Conservation (phyloP, 108 stramenopile genomes). For the Skeletonema marinoi region DNA sequence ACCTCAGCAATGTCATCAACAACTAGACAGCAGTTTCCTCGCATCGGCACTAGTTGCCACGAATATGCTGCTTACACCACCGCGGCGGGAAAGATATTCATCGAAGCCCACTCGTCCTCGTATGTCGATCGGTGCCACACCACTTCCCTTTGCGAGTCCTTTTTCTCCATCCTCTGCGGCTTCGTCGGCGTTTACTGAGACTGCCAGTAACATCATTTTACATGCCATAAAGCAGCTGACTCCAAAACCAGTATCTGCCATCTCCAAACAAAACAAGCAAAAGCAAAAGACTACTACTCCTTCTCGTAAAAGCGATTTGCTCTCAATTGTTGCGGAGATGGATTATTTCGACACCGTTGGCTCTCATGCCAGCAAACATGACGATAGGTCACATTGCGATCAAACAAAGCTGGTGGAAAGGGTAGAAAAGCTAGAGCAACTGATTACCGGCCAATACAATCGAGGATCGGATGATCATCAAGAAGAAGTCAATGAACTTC, state of each 20-base stretch:
- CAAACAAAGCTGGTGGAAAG: neutral
- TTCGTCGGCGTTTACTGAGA: neutral
- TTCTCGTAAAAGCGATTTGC: neutral
- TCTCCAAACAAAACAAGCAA: neutral
- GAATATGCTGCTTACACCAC: neutral
- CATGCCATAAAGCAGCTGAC: neutral
- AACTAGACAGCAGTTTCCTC: neutral
- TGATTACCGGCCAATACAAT: neutral
- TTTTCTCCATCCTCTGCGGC: neutral
- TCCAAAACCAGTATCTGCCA: neutral
- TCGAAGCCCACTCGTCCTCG: neutral
- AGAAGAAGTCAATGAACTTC: neutral
- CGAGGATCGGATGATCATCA: neutral
- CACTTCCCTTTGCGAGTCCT: neutral
- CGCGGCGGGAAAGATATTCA: conserved; percentile 6
- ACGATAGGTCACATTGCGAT: neutral
- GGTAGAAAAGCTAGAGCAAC: neutral
- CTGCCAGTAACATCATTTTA: neutral
- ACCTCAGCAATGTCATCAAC: neutral
- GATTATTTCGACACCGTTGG: neutral
- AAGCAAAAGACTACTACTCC: neutral
- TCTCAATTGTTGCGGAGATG: neutral
- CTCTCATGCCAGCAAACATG: neutral
- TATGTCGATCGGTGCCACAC: conserved; percentile 3
- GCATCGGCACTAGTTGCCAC: conserved; percentile 1